Conservation (phyloP, 1,139 yeast species). For the Magnusiomyces fungicola region DNA sequence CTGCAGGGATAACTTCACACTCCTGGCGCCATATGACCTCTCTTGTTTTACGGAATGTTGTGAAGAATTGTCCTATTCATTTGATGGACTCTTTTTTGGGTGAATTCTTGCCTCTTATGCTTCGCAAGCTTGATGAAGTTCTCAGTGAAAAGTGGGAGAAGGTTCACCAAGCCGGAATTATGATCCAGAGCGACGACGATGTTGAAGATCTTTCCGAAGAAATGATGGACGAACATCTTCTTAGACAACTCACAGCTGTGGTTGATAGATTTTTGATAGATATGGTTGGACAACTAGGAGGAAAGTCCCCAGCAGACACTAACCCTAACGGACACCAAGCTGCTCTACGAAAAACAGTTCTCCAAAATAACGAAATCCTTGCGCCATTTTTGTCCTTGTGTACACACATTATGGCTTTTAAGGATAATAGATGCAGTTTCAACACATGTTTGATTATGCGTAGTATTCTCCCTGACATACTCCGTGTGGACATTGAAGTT, state of each 20-base stretch:
- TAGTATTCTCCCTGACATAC: constrained; percentile 58
- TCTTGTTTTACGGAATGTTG: constrained; percentile 75
- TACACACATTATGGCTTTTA: constrained; percentile 70
- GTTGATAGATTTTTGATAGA: constrained; percentile 87
- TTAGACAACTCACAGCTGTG: constrained; percentile 88
- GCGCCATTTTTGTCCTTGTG: constrained; percentile 74
- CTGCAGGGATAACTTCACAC: constrained; percentile 82
- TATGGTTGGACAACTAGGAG: constrained; percentile 60
- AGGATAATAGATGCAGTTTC: constrained; percentile 87
- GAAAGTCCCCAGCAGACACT: constrained; percentile 16
- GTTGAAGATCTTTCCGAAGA: constrained; percentile 90
- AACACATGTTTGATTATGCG: constrained; percentile 78
- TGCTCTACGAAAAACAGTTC: constrained; percentile 57
- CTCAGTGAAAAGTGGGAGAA: constrained; percentile 68
- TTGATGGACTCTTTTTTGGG: constrained; percentile 63
- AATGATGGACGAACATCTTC: constrained; percentile 94
- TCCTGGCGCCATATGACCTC: constrained; percentile 97
- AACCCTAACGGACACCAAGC: constrained; percentile 19
- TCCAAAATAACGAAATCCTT: constrained; percentile 56
- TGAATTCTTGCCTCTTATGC: constrained; percentile 68
- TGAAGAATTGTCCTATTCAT: constrained; percentile 78
- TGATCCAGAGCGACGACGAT: constrained; percentile 50
- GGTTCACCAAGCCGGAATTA: constrained; percentile 62
- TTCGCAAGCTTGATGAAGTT: constrained; percentile 63
- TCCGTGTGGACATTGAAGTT: constrained; percentile 65